Conservation (phyloP, 495 filamentous ascomycete species). For the Symbiotaphrina buchneri region DNA sequence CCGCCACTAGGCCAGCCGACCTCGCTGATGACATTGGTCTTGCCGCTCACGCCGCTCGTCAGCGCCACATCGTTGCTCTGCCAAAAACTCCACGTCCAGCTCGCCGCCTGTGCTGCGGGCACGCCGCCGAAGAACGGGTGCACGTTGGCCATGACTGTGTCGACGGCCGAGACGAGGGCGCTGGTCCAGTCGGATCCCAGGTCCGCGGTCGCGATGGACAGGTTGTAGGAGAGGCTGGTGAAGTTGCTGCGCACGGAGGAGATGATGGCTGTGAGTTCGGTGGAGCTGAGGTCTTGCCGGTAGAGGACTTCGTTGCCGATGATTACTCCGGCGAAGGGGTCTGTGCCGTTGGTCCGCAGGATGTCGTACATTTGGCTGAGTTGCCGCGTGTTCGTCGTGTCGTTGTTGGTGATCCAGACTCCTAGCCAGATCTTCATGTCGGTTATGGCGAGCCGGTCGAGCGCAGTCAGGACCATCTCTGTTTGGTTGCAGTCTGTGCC, state of each 20-base stretch:
- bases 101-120: conserved; percentile 37
- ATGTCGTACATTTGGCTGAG: conserved; percentile 61
- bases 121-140: conserved; percentile 93
- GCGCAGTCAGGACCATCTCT: conserved; percentile 72
- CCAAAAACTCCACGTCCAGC: conserved; percentile 80
- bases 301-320: conserved; percentile 91
- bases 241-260: conserved; percentile 46
- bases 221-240: conserved; percentile 33
- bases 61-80: conserved; percentile 34
- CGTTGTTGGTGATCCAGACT: conserved; percentile 78
- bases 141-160: conserved; percentile 89
- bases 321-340: conserved; percentile 63
- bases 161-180: conserved; percentile 39
- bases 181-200: conserved; percentile 74
- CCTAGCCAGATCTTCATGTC: conserved; percentile 88
- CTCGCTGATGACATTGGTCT: conserved; percentile 59
- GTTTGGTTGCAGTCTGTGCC: conserved; percentile 98
- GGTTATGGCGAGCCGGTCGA: conserved; percentile 46
- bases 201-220: conserved; percentile 76
- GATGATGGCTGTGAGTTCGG: conserved; percentile 40
- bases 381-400: conserved; percentile 64
- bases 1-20: conserved; percentile 82
- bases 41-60: conserved; percentile 26
- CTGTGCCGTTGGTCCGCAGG: conserved; percentile 39
- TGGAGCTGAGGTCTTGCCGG: conserved; percentile 44